phyloP scores from a whole-genome alignment of 352 stramenopile genomes.

The Phytophthora sansomeana region DNA sequence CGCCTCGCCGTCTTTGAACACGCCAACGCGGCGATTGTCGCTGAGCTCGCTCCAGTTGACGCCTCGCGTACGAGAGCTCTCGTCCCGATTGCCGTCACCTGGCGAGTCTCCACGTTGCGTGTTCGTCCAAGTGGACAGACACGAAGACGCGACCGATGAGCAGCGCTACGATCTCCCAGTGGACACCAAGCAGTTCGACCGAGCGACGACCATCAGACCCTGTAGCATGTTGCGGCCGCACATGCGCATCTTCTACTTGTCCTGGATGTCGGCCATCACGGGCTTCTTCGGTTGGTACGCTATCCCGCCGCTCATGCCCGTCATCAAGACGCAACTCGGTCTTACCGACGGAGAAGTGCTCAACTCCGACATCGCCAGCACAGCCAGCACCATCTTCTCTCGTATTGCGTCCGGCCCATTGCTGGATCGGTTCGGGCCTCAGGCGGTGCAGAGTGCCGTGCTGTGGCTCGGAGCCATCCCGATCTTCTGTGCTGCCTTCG shows the following conservation, averaged over 20 bases:
- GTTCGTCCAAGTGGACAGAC: slow-evolving; percentile 10
- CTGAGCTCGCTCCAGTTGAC: slow-evolving; percentile 9
- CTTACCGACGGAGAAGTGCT: slow-evolving; percentile 90
- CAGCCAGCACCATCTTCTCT: slow-evolving; percentile 92
- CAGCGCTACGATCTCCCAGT: slow-evolving; percentile 60
- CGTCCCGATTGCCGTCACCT: neutral
- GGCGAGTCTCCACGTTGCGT: slow-evolving; percentile 15
- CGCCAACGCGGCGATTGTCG: neutral
- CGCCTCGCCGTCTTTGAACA: neutral
- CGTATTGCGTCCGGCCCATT: slow-evolving; percentile 93
- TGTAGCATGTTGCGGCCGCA: slow-evolving; percentile 88
- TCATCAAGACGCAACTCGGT: slow-evolving; percentile 88
- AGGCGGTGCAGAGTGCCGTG: slow-evolving; percentile 82
- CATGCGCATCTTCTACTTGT: slow-evolving; percentile 95
- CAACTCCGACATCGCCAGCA: slow-evolving; percentile 94
- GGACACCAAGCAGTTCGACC: slow-evolving; percentile 66
- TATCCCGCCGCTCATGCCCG: slow-evolving; percentile 93
- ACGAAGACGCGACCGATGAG: neutral
- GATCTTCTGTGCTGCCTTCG: slow-evolving; percentile 87
- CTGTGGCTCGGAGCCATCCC: slow-evolving; percentile 90
- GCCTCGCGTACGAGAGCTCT: slow-evolving; percentile 2
- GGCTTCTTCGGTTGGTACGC: slow-evolving; percentile 96
- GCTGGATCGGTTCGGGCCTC: slow-evolving; percentile 93
- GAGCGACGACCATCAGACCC: slow-evolving; percentile 80
- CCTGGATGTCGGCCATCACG: slow-evolving; percentile 93